A percentile compares a stretch with the other conserved stretches of the same genome.
These are phyloP conservation scores for Prunus yedoensis DNA, from an alignment of 331 rosid species.

Conservation along the genomic window DNA sequence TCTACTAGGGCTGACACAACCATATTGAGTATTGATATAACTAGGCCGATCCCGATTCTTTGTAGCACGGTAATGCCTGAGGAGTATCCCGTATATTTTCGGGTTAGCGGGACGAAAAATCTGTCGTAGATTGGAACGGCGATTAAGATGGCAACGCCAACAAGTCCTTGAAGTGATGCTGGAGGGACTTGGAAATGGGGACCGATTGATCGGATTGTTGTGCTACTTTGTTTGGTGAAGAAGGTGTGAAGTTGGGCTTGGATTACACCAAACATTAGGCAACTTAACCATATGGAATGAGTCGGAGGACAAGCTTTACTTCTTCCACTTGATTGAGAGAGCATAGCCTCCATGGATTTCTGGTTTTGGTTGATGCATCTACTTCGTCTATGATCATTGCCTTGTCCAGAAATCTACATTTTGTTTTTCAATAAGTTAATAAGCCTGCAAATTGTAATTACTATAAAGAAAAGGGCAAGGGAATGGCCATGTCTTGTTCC, in stretches of 20 bases:
- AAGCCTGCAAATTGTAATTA: background rate
- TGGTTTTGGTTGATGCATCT: conserved; percentile 40
- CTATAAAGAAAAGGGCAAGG: background rate
- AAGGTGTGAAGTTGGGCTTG: conserved; percentile 44
- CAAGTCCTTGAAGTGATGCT: conserved; percentile 45
- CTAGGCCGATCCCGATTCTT: conserved; percentile 49
- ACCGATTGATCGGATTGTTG: conserved; percentile 41
- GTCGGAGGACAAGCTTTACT: conserved; percentile 52
- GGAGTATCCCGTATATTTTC: conserved; percentile 32
- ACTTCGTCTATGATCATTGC: conserved; percentile 23
- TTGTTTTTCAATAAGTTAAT: background rate
- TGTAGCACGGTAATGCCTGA: conserved; percentile 52
- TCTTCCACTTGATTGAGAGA: conserved; percentile 49
- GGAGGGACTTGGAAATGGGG: conserved; percentile 46
- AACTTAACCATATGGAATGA: conserved; percentile 56
- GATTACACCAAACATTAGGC: conserved; percentile 39
- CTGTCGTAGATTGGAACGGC: conserved; percentile 42
- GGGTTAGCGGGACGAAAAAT: conserved; percentile 34
- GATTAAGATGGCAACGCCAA: conserved; percentile 36
- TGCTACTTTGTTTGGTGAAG: conserved; percentile 49
- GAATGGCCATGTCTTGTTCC: background rate
- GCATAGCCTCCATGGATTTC: conserved; percentile 49
- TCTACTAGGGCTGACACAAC: conserved; percentile 48
- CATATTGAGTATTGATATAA: conserved; percentile 44
- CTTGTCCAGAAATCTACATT: conserved; percentile 39